These are phyloP conservation scores for Tausonia pullulans DNA, from an alignment of 1,284 basidiomycete genomes.

Conservation along the genomic window DNA sequence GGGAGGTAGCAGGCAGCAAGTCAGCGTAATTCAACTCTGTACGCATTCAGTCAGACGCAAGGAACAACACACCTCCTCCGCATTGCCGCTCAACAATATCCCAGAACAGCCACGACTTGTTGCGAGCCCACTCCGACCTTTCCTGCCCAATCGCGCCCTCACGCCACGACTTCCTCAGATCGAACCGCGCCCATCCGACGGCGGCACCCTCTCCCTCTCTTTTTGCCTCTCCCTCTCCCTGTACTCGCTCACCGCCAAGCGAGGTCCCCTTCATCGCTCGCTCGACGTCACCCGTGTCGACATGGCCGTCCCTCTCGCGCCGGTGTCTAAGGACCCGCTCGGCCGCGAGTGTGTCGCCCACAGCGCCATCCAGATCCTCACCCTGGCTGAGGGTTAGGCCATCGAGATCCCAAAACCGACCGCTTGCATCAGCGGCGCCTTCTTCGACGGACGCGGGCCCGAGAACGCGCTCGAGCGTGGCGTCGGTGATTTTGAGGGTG, in stretches of 20 bases:
- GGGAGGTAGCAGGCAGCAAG: background rate
- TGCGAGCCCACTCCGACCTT: background rate
- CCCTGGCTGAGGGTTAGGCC: constrained; percentile 34
- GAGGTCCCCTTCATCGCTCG: background rate
- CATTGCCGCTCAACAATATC: constrained; percentile 6
- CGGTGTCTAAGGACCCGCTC: constrained; percentile 11
- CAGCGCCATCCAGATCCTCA: constrained; percentile 18
- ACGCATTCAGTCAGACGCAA: background rate
- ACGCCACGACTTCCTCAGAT: constrained; percentile 8
- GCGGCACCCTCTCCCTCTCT: background rate
- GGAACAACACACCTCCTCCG: constrained; percentile 2
- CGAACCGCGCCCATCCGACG: constrained; percentile 1
- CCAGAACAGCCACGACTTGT: constrained; percentile 12
- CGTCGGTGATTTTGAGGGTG: background rate
- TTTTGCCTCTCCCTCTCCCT: background rate
- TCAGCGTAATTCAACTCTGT: background rate
- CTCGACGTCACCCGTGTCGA: no score
- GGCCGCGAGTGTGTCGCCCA: background rate
- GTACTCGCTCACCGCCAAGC: background rate
- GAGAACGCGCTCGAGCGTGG: background rate
- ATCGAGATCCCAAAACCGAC: constrained; percentile 7
- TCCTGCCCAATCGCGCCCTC: constrained; percentile 5
- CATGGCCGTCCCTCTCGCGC: constrained; percentile 1
- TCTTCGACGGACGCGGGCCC: background rate
- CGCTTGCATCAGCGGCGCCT: background rate